Evolutionary conservation across 2,329 filamentous ascomycete genomes (phyloP), one percentile per base, ranked within the genome.

Genomic region (Rutstroemia sp.): DNA sequence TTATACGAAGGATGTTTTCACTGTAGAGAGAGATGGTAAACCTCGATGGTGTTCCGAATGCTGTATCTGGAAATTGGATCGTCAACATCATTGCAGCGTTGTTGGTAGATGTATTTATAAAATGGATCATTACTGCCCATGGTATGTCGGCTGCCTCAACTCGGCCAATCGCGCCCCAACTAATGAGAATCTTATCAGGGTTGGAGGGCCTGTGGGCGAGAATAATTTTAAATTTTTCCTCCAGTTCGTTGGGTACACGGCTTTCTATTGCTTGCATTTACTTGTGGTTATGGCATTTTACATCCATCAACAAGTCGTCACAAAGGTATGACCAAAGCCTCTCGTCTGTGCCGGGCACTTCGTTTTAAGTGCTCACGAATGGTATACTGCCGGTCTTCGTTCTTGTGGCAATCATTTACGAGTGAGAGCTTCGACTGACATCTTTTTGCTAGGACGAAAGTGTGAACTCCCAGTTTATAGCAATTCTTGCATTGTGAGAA

Each of bases 71-170:
- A 97, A 96, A 71, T 84, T 88, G 0, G 92, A 96, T 67, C 81
- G 92, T 3, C 81, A 87, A 2, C 91, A 96, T 69, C 92, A 97
- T 71, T 95, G 88, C 67, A 85, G 85, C 52, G 89, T 95, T 68
- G 49, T 52, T 23, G 53, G 52, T 14, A 47, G 52, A 58, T 58
- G 57, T 45, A 51, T 56, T 19, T 56, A 56, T 52, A 56, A 94
- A 66, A 94, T 96, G 87, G 92, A 97, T 61, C 92, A 97, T 68
- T 94, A 92, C 66, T 99, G 94, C 67, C 94, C 92, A 0, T 97
- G 84, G 83, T 78, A 70, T 57, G 66, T 64, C 10, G 19, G 16
- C 51, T 23, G 17, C 17, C 17, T 9, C 17, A 21, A 5, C 23
- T 42, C 7, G 38, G 14, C 2, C 38, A 34, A n/a, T 16, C 16